These are phyloP conservation scores for Aspergillus novoparasiticus DNA, from an alignment of 2,329 filamentous ascomycete genomes.

Conservation along the genomic window DNA sequence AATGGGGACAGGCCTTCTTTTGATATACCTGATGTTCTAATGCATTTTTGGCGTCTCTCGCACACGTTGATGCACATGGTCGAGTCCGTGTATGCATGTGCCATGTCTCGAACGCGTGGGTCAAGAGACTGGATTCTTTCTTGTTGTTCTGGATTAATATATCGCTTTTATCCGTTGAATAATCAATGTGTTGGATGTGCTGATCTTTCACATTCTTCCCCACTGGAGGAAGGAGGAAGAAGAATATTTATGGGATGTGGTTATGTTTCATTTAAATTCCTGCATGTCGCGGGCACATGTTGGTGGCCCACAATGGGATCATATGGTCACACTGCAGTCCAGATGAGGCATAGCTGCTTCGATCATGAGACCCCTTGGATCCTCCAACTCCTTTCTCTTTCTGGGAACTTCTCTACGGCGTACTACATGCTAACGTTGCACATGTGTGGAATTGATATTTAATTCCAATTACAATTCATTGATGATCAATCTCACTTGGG, in stretches of 20 bases:
- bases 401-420: neutral
- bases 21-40: constrained; percentile 9
- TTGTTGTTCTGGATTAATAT: constrained; percentile 15
- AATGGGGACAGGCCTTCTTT: constrained; percentile 13
- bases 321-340: neutral
- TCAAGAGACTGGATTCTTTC: constrained; percentile 10
- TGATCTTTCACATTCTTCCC: neutral
- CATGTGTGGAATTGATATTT: neutral
- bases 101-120: constrained; percentile 12
- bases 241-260: neutral
- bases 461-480: neutral
- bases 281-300: neutral
- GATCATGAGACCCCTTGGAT: neutral
- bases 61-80: constrained; percentile 12
- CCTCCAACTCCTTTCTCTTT: neutral
- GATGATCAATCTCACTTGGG: too few relatives aligned
- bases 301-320: neutral
- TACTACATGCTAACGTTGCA: neutral
- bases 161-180: constrained; percentile 17
- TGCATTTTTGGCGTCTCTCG: constrained; percentile 13
- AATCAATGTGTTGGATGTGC: constrained; percentile 11
- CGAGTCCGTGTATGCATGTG: constrained; percentile 7
- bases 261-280: neutral
- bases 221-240: neutral
- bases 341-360: constrained; percentile 4